Conservation (phyloP, 805 yeast species). For the Ogataea pignaliae region DNA sequence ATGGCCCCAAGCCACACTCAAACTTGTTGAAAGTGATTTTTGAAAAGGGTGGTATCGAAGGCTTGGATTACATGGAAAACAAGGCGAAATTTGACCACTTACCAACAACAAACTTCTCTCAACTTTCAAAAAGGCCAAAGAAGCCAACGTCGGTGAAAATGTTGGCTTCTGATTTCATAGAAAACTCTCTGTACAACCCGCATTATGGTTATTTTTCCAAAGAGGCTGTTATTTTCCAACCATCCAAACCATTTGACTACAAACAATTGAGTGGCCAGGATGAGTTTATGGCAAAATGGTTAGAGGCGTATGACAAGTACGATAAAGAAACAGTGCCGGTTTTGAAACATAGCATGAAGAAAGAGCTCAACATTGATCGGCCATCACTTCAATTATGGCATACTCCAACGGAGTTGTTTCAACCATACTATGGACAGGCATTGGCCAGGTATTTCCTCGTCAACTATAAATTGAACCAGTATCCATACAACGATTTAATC, state of each 20-base stretch:
- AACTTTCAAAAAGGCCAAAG: slow-evolving; percentile 31
- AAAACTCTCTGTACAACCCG: slow-evolving; percentile 79
- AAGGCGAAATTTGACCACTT: slow-evolving; percentile 35
- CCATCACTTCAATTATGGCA: slow-evolving; percentile 74
- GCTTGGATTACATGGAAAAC: slow-evolving; percentile 30
- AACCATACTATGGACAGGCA: slow-evolving; percentile 82
- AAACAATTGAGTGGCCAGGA: slow-evolving; percentile 55
- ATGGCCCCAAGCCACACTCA: slow-evolving; percentile 17
- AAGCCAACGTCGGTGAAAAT: slow-evolving; percentile 64
- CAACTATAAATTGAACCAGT: slow-evolving; percentile 62
- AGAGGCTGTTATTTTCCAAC: slow-evolving; percentile 73
- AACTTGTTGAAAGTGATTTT: slow-evolving; percentile 23
- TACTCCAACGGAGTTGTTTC: slow-evolving; percentile 82
- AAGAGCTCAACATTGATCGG: slow-evolving; percentile 23
- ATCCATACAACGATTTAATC: slow-evolving; percentile 65
- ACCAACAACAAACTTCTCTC: slow-evolving; percentile 37
- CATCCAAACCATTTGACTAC: slow-evolving; percentile 61
- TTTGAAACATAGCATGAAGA: slow-evolving; percentile 16
- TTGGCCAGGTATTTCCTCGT: slow-evolving; percentile 74
- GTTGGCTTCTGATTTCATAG: slow-evolving; percentile 77
- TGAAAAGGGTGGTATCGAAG: slow-evolving; percentile 34
- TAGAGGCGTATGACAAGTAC: slow-evolving; percentile 52
- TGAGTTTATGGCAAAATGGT: slow-evolving; percentile 68
- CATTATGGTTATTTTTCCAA: slow-evolving; percentile 76
- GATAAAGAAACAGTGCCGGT: slow-evolving; percentile 29